Conservation (phyloP, 352 stramenopile genomes). For the Phytopythium ostracodes region DNA sequence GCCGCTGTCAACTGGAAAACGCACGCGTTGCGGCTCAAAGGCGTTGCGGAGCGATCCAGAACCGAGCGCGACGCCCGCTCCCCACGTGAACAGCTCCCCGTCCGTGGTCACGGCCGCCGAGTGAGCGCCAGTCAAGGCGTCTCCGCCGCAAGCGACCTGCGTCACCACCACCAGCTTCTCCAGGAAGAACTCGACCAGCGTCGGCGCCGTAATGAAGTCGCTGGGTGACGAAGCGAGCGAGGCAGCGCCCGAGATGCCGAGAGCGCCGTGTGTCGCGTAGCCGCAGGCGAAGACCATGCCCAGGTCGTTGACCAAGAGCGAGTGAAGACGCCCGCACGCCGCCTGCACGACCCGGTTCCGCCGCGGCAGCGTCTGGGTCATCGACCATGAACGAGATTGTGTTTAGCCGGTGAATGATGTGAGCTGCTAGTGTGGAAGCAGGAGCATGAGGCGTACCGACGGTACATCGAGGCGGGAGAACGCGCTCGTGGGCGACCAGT, state of each 20-base stretch:
- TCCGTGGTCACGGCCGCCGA: slow-evolving; percentile 60
- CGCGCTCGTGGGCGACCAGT: not conserved
- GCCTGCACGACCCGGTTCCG: slow-evolving; percentile 58
- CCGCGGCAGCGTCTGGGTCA: slow-evolving; percentile 17
- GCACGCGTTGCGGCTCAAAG: slow-evolving; percentile 28
- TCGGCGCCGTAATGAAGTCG: slow-evolving; percentile 25
- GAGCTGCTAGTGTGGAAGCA: not conserved
- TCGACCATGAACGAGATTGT: not conserved
- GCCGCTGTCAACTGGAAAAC: slow-evolving; percentile 14
- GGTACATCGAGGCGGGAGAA: slow-evolving; percentile 25
- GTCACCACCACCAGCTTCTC: slow-evolving; percentile 35
- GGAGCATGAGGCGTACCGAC: slow-evolving; percentile 21
- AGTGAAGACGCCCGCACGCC: slow-evolving; percentile 53
- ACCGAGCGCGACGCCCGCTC: slow-evolving; percentile 47
- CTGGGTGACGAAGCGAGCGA: not conserved
- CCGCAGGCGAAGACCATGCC: slow-evolving; percentile 63
- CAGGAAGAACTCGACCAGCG: slow-evolving; percentile 51
- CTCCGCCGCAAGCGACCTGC: slow-evolving; percentile 46
- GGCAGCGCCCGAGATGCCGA: slow-evolving; percentile 25
- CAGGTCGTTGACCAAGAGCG: slow-evolving; percentile 59
- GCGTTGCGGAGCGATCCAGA: slow-evolving; percentile 33
- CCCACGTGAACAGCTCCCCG: slow-evolving; percentile 76
- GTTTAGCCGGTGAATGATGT: not conserved
- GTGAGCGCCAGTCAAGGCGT: slow-evolving; percentile 51
- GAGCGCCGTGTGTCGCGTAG: slow-evolving; percentile 40